Evolutionary conservation across 75 land plant species (phyloP).

Genomic region (Adiantum capillusveneris): DNA sequence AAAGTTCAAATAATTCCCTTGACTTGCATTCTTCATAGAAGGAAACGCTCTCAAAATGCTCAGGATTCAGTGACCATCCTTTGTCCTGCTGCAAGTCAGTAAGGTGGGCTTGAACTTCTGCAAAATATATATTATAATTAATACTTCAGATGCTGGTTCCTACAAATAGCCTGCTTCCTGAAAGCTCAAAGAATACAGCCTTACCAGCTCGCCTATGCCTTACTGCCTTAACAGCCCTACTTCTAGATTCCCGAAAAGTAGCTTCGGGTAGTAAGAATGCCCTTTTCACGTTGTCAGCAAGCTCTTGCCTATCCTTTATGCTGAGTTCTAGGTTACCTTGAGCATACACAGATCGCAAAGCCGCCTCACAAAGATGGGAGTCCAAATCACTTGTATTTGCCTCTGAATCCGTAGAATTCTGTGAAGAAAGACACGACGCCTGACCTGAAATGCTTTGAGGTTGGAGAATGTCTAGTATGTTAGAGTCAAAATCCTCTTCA

Average conservation of each 20-base stretch:
- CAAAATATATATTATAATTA: background rate
- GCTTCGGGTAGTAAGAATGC: background rate
- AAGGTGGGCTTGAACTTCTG: background rate
- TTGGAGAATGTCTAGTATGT: no score
- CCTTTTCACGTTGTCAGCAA: background rate
- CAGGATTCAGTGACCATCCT: background rate
- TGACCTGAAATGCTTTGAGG: no score
- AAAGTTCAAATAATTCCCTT: background rate
- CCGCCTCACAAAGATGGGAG: background rate
- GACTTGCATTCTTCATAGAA: background rate
- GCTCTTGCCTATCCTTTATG: background rate
- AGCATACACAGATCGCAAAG: background rate
- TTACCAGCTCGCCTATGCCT: background rate
- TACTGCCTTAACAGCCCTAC: background rate
- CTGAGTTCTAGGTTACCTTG: background rate
- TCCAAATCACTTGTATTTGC: no score
- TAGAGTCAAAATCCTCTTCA: no score
- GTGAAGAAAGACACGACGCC: no score
- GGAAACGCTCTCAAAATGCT: background rate
- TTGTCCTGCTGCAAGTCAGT: background rate
- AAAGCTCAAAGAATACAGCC: background rate
- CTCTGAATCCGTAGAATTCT: no score
- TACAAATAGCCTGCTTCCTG: background rate
- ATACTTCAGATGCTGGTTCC: background rate
- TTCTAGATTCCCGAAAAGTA: background rate